Evolutionary conservation across 2,329 filamentous ascomycete species (phyloP), one percentile per base, ranked within the genome.

Genomic region (Talaromyces sp.): DNA sequence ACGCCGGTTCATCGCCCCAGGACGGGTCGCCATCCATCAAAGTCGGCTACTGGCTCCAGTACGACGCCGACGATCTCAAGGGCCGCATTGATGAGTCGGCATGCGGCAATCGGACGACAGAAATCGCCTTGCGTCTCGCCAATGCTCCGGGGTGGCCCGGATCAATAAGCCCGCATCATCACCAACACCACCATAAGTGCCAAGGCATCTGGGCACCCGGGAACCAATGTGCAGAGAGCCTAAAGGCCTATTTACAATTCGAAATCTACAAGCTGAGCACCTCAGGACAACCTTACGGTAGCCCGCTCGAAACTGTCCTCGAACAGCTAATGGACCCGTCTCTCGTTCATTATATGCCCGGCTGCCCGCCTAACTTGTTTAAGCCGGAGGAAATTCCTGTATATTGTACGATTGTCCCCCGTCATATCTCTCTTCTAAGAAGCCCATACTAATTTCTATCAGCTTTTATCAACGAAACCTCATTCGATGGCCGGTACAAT

Each of bases 31-130:
- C 69, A 67, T 3, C 72, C 68, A 71, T 71, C 52, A 77, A 77
- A 63, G 68, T 70, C 22, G 69, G 69, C 30, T 76, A 70, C 42
- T 77, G 74, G 74, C 65, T 77, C 11, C 65, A 70, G 55, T 76
- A 75, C 59, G 65, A 69, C n/a, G 63, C 67, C 42, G 56, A 61
- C 8, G 64, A 67, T 2, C 63, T 75, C 62, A 66, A 71, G 55
- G 67, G 63, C 8, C 64, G 67, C 11, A 66, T 67, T 32, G 44
- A 55, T 19, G 58, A 59, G 19, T 56, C 53, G 27, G 67, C 73
- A 49, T 62, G 69, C 49, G 60, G 64, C 5, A 77, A 77, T 60
- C 70, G 71, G 49, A 77, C 74, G 2, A 73, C 72, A 7, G 74
- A 77, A 44, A 59, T 75, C 27, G 73, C 69, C 7, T 61, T 77